Conservation (phyloP, 2,329 filamentous ascomycete species). For the Botrytis pseudocinerea region DNA sequence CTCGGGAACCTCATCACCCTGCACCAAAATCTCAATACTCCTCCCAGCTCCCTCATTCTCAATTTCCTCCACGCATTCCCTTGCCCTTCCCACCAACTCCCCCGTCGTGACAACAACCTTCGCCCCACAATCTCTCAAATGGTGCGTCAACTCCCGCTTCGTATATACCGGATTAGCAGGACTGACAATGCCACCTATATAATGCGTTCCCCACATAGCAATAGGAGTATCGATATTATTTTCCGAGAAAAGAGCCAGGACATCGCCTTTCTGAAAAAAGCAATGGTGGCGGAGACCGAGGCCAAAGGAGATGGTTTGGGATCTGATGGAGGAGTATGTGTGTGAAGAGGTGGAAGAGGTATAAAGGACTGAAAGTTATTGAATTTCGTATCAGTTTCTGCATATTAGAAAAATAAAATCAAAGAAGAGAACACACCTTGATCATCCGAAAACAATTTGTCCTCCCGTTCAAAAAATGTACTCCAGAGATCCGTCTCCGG, state of each 20-base stretch:
- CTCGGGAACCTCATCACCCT: not conserved
- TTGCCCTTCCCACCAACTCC: conserved; percentile 42
- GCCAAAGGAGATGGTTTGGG: conserved; percentile 7
- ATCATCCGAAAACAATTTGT: not conserved
- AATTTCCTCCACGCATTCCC: not conserved
- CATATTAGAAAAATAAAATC: not conserved
- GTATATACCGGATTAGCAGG: conserved; percentile 56
- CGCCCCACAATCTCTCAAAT: conserved; percentile 18
- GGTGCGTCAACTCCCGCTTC: conserved; percentile 43
- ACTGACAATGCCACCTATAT: conserved; percentile 54
- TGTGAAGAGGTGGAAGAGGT: not conserved
- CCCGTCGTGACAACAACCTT: conserved; percentile 50
- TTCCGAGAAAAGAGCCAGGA: conserved; percentile 54
- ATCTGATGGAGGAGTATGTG: not conserved
- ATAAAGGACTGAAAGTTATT: not conserved
- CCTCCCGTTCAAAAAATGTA: not conserved
- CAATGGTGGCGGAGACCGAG: conserved; percentile 43
- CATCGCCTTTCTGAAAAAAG: conserved; percentile 49
- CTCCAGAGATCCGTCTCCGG: not conserved
- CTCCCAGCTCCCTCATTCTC: not conserved
- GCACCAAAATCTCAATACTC: not conserved
- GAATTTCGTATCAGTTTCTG: not conserved
- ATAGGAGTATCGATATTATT: conserved; percentile 58
- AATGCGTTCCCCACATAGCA: conserved; percentile 55
- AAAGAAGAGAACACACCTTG: not conserved